Base-by-base conservation (phyloP, 1,284 basidiomycete species). In the Boletus sp. region DNA sequence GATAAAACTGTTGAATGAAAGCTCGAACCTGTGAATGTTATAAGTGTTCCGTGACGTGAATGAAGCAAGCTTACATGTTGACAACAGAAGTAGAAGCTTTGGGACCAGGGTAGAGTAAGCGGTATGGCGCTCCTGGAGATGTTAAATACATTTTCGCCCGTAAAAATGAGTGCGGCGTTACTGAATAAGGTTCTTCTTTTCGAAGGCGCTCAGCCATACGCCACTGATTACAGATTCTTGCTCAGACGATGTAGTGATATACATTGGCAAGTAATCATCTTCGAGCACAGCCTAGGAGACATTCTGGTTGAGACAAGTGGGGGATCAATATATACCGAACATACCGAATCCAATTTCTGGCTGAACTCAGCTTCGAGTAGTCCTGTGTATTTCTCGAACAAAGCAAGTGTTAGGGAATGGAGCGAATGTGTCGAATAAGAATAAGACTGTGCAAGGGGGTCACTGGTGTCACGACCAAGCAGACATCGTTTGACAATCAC, bases 1-100 rank as follows among this genome's bases (percentile, higher is more conserved):
- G 84, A 67, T 98, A 97, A 72, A 98, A 99, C 60, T 94, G 92
- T 58, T 95, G 90, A 23, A 97, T 91, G 61, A 96, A 96, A 41
- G 79, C 81, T 30, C 94, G 85, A 51, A 99, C 93, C 83, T 91
- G 60, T 36, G 25, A 14, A 25, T 16, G 27, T 45, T 14, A 34
- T 46, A 16, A 49, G 29, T 9, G 9, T 19, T 44, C n/a, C 17
- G 13, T 45, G 27, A 38, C 9, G 40, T 9, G 16, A 26, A 46
- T 39, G 35, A 44, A 46, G 33, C 2, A 26, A 38, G 62, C 78
- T 25, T 63, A 88, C 88, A 61, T 97, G 91, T 74, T 93, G 90
- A 66, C 95, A 99, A 62, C 92, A 96, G 38, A 93, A 75, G 53
- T 94, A 92, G 67, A 97, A 98, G 0, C 91, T 90, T 64, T 92